Evolutionary conservation across 768 basidiomycete genomes (phyloP), one percentile per base, ranked within the genome.

Genomic region (Boletus rubropictus): DNA sequence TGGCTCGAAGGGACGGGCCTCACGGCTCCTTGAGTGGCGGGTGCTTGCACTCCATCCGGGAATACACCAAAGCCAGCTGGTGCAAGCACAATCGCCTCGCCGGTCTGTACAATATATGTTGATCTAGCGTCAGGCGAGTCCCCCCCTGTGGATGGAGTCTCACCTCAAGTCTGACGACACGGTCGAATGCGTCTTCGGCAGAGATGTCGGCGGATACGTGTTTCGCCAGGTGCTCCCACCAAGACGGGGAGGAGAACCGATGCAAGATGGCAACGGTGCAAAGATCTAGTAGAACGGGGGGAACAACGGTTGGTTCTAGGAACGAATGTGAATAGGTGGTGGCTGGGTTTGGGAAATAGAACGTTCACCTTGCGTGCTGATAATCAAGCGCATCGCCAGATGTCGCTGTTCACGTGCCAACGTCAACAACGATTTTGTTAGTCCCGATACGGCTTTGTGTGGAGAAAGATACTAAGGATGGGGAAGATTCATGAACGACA

Each of bases 171-270:
- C 59, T 76, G 12, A 84, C 84, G 9, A 87, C 77, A 41, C 76
- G 72, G 49, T 86, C 79, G 49, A 87, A 86, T 0, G 77, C 81
- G 31, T 83, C 79, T 1, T 69, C 73, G 6, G 69, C 65, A 1
- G 76, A 74, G 45, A 85, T 73, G 50, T 84, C 76, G 0, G 81
- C 80, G 0, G 82, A 79, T 4, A 87, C 81, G 54, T 86, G 84
- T 17, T 80, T 76, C 1, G 75, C 69, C 1, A 88, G 58, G 53
- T 87, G 83, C 0, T 80, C 73, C 80, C 83, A 84, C 86, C 86
- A 87, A 2, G 81, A 72, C 0, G 82, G 82, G 0, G 86, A 87
- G 0, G 84, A 84, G 60, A 88, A 88, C 1, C 86, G 72, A 52
- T 87, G 86, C 2, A 86, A 53, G n/a, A 88, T 76, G 0, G 78